phyloP scores from a whole-genome alignment of 257 asterid genomes.

The Penstemon davidsonii region DNA sequence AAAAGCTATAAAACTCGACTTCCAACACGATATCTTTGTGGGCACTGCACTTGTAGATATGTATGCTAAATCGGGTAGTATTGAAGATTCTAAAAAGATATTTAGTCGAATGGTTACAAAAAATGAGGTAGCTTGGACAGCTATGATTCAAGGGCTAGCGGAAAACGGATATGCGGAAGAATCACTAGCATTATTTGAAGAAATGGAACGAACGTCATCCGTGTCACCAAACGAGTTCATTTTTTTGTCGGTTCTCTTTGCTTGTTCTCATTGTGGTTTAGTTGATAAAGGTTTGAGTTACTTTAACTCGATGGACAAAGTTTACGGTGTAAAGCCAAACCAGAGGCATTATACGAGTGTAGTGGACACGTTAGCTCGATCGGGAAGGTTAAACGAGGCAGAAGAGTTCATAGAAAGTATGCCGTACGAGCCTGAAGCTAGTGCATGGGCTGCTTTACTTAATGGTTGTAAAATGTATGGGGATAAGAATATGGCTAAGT shows the following conservation, averaged over 20 bases:
- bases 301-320: conserved; percentile 67
- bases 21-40: conserved; percentile 55
- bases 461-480: conserved; percentile 67
- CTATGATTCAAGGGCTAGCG: conserved; percentile 87
- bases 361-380: conserved; percentile 77
- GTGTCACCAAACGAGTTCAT: conserved; percentile 58
- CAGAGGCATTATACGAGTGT: conserved; percentile 59
- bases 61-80: conserved; percentile 76
- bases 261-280: conserved; percentile 82
- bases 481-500: conserved; percentile 44
- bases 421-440: conserved; percentile 62
- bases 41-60: conserved; percentile 75
- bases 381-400: conserved; percentile 72
- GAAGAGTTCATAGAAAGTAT: conserved; percentile 49
- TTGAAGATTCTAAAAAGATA: conserved; percentile 51
- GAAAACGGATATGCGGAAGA: conserved; percentile 74
- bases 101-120: conserved; percentile 46
- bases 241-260: conserved; percentile 57
- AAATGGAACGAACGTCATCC: conserved; percentile 42
- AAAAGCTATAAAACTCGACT: conserved; percentile 59
- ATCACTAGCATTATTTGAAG: conserved; percentile 56
- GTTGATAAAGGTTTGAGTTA: conserved; percentile 65
- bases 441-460: conserved; percentile 72
- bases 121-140: conserved; percentile 77
- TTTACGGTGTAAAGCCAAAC: conserved; percentile 52